These are phyloP conservation scores for Alternaria novae-zelandiae DNA, from an alignment of 2,329 filamentous ascomycete species.

Conservation along the genomic window DNA sequence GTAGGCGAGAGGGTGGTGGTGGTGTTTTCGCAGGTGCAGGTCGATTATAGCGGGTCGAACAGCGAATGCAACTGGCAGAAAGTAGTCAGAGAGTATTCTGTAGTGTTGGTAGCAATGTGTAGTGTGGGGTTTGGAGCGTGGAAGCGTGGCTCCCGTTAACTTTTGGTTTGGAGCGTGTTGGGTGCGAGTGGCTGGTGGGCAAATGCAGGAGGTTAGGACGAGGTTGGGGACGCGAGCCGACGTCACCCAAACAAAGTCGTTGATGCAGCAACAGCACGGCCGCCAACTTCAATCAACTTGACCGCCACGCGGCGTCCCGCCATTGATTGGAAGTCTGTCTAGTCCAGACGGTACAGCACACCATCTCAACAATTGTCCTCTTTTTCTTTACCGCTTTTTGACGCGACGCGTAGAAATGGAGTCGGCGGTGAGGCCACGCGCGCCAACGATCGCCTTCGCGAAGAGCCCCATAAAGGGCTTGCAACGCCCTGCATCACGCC, in stretches of 20 bases:
- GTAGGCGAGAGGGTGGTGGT: conserved; percentile 22
- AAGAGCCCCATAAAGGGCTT: not conserved
- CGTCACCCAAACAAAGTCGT: conserved; percentile 26
- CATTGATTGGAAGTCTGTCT: conserved; percentile 1
- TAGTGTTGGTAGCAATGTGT: conserved; percentile 12
- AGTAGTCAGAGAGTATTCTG: conserved; percentile 21
- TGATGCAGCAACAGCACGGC: conserved; percentile 21
- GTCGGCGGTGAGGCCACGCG: not conserved
- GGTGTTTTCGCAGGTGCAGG: conserved; percentile 12
- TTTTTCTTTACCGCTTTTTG: not conserved
- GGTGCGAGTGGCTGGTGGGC: conserved; percentile 10
- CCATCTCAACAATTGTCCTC: not conserved
- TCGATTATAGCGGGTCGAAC: not conserved
- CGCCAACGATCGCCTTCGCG: not conserved
- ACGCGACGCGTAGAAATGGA: not conserved
- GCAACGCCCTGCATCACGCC: not conserved
- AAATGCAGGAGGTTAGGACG: conserved; percentile 20
- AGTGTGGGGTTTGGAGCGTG: conserved; percentile 14
- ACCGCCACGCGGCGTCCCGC: conserved; percentile 7
- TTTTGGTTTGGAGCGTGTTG: conserved; percentile 19
- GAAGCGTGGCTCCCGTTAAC: conserved; percentile 14
- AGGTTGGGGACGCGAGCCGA: conserved; percentile 21
- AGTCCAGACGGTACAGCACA: not conserved
- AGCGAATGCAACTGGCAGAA: conserved; percentile 24
- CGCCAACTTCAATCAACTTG: not conserved